A percentile compares a stretch with the other conserved stretches of the same genome.
These are phyloP conservation scores for Coemansia sp. DNA, from an alignment of 192 early-diverging fungal species.

Conservation along the genomic window DNA sequence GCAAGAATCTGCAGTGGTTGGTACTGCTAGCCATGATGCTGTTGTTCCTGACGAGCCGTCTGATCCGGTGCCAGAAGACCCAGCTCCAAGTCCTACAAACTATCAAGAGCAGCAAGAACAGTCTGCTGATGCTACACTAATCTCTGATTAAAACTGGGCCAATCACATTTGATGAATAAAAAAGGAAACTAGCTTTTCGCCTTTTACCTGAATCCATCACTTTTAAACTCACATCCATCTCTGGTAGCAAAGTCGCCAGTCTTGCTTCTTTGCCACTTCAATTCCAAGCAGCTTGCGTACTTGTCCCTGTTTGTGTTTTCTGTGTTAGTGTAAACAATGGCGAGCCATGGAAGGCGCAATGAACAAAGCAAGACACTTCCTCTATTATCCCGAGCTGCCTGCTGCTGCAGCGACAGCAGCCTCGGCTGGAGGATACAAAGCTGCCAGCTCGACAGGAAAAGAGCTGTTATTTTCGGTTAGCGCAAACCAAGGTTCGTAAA, in stretches of 20 bases:
- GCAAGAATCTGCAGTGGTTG: neutral
- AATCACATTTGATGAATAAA: too few species aligned
- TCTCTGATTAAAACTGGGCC: too few species aligned
- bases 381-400: slow-evolving; percentile 9
- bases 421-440: neutral
- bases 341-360: neutral
- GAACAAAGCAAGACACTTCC: slow-evolving; percentile 4
- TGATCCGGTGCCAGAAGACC: neutral
- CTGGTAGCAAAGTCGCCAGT: too few species aligned
- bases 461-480: neutral
- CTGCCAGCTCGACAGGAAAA: neutral
- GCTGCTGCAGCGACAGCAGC: too few species aligned
- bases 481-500: neutral
- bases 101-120: too few species aligned
- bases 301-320: too few species aligned
- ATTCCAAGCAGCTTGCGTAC: too few species aligned
- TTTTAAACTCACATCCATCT: too few species aligned
- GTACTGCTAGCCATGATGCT: neutral
- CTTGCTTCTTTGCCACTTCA: too few species aligned
- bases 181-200: too few species aligned
- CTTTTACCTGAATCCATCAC: too few species aligned
- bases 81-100: neutral
- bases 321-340: neutral
- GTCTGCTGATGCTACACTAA: neutral
- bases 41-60: neutral